Base-by-base conservation (phyloP, 1,284 basidiomycete species). In the Cystobasidium slooffiae region DNA sequence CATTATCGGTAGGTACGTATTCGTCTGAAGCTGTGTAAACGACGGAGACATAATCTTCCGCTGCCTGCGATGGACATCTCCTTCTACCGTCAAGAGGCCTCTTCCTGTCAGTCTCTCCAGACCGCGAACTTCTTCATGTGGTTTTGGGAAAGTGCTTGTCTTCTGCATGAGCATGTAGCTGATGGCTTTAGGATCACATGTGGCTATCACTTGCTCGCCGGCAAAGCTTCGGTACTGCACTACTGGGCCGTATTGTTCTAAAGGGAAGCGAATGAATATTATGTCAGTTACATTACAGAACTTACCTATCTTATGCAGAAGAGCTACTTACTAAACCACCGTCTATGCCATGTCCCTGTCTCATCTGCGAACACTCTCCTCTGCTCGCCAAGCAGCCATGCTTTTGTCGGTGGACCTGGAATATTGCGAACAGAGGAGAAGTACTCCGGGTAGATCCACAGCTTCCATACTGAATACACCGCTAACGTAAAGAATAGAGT, bases 141-240 rank as follows among this genome's bases (percentile, higher is more conserved):
- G 88, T 79, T 90, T 91, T 22, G 88, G 88, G 79, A 88, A 90
- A 49, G 86, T 84, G 78, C 90, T 88, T 5, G 87, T 85, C 72
- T 86, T 85, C 14, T 84, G 83, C 64, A 91, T 85, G 20, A 81
- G 75, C 66, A 91, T 87, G 76, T 89, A 85, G 4, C 86, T 83
- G 37, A 90, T 81, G 0, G 89, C 88, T 31, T 84, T 81, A 0
- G 86, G 86, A 80, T 91, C 89, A 51, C 85, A 86, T 18, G 87
- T 87, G 82, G 88, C 84, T 68, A 91, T 83, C 20, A 88, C 83
- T 73, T 82, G 82, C 0, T 85, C 86, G 51, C 75, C 56, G 8
- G 65, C 39, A 39, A 70, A 70, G 12, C 37, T 52, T 7, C 61
- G 49, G 46, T 75, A 75, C 44, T 63, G 67, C 4, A 66, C 22